These are phyloP conservation scores for Cercospora nicotianae DNA, from an alignment of 2,329 filamentous ascomycete species.

Conservation along the genomic window DNA sequence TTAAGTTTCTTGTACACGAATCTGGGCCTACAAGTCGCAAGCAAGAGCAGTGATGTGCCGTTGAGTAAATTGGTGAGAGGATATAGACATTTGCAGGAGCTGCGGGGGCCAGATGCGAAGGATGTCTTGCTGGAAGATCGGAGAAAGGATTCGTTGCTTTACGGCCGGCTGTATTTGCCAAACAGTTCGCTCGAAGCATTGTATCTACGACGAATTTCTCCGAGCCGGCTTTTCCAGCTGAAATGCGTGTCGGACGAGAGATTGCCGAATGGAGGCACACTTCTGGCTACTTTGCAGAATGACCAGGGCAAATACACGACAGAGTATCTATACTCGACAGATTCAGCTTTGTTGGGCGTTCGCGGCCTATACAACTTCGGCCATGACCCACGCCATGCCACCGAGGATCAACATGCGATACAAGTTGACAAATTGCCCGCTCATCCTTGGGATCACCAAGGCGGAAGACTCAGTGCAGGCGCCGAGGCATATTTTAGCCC, in stretches of 20 bases:
- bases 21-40: slow-evolving; percentile 67
- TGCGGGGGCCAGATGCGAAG: slow-evolving; percentile 53
- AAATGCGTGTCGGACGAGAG: slow-evolving; percentile 73
- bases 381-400: slow-evolving; percentile 56
- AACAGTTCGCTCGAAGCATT: slow-evolving; percentile 83
- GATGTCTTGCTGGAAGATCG: slow-evolving; percentile 16
- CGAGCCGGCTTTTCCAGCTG: slow-evolving; percentile 75
- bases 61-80: slow-evolving; percentile 76
- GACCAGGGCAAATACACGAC: slow-evolving; percentile 84
- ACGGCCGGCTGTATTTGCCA: slow-evolving; percentile 78
- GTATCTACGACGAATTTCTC: slow-evolving; percentile 74
- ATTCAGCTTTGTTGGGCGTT: slow-evolving; percentile 83
- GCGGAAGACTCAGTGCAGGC: slow-evolving; percentile 84
- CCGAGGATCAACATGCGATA: background rate
- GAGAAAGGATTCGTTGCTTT: slow-evolving; percentile 63
- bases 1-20: slow-evolving; percentile 95
- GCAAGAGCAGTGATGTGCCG: slow-evolving; percentile 71
- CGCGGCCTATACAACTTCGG: slow-evolving; percentile 95
- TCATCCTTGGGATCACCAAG: slow-evolving; percentile 58
- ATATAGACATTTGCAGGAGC: slow-evolving; percentile 74
- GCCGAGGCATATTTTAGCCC: slow-evolving; percentile 95
- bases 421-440: slow-evolving; percentile 8
- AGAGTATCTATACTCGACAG: slow-evolving; percentile 88
- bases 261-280: slow-evolving; percentile 72
- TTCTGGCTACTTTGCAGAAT: slow-evolving; percentile 73